Percentiles rank a stretch among this genome's conserved stretches.
phyloP scores from a whole-genome alignment of 2,329 filamentous ascomycete genomes.

The Didymella sp. region DNA sequence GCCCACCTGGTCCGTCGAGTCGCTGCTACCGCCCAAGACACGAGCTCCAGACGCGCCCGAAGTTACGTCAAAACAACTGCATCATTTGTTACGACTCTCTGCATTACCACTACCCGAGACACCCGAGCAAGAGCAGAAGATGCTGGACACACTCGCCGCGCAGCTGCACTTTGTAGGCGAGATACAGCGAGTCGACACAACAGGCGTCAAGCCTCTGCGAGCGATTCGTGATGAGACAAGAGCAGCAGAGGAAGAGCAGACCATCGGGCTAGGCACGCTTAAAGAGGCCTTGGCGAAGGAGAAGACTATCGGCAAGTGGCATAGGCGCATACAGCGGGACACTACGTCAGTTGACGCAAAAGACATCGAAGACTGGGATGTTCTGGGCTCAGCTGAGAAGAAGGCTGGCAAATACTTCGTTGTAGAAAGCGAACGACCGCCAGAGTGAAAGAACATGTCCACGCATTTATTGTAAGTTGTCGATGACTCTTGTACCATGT shows the following conservation, averaged over 20 bases:
- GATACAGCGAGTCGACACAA: conserved; percentile 80
- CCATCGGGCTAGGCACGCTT: conserved; percentile 66
- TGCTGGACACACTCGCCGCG: conserved; percentile 76
- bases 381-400: conserved; percentile 68
- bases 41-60: conserved; percentile 40
- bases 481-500: neutral
- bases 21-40: conserved; percentile 66
- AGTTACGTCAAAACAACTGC: conserved; percentile 72
- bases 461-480: neutral
- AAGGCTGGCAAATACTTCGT: conserved; percentile 78
- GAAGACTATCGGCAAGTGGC: conserved; percentile 62
- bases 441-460: conserved; percentile 25
- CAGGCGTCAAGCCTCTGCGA: conserved; percentile 73
- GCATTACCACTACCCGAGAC: conserved; percentile 77
- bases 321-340: conserved; percentile 58
- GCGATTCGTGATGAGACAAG: conserved; percentile 82
- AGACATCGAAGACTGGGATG: conserved; percentile 72
- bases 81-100: conserved; percentile 86
- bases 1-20: conserved; percentile 84
- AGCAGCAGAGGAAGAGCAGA: conserved; percentile 61
- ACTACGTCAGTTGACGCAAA: conserved; percentile 51
- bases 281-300: conserved; percentile 66
- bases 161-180: conserved; percentile 92
- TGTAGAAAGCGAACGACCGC: conserved; percentile 67
- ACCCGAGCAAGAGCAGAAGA: conserved; percentile 67